Evolutionary conservation across 495 filamentous ascomycete genomes (phyloP).

Genomic region (Penicillium bialowiezense): DNA sequence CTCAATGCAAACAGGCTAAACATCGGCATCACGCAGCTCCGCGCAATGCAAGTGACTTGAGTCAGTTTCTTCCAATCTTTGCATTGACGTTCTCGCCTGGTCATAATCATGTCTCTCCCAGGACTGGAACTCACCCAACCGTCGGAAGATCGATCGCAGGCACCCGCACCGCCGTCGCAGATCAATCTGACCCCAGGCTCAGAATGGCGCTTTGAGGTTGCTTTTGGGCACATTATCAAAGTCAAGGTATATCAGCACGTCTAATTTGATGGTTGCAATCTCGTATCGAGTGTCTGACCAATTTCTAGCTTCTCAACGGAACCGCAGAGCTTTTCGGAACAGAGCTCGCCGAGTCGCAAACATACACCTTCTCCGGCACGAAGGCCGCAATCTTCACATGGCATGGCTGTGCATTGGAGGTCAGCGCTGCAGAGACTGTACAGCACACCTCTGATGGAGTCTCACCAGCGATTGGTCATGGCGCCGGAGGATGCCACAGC

Average conservation of each 20-base stretch:
- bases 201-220: conserved; percentile 93
- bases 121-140: conserved; percentile 46
- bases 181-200: conserved; percentile 46
- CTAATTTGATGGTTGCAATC: background rate
- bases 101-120: conserved; percentile 45
- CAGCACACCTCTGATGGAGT: conserved; percentile 18
- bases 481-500: conserved; percentile 56
- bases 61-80: no score
- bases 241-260: conserved; percentile 50
- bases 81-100: background rate
- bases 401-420: conserved; percentile 82
- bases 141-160: conserved; percentile 37
- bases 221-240: conserved; percentile 59
- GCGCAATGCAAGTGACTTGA: background rate
- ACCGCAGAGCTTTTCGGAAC: conserved; percentile 95
- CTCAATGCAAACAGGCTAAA: conserved; percentile 3
- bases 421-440: conserved; percentile 52
- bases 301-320: conserved; percentile 63
- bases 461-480: conserved; percentile 24
- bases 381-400: conserved; percentile 90
- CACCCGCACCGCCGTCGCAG: conserved; percentile 41
- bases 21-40: background rate
- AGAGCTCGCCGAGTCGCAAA: conserved; percentile 77
- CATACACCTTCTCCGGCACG: conserved; percentile 77
- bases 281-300: conserved; percentile 22